A percentile compares a stretch with the other conserved stretches of the same genome.
Evolutionary conservation across 164 flowering plant species (phyloP).

Genomic region (Annona squamosa): DNA sequence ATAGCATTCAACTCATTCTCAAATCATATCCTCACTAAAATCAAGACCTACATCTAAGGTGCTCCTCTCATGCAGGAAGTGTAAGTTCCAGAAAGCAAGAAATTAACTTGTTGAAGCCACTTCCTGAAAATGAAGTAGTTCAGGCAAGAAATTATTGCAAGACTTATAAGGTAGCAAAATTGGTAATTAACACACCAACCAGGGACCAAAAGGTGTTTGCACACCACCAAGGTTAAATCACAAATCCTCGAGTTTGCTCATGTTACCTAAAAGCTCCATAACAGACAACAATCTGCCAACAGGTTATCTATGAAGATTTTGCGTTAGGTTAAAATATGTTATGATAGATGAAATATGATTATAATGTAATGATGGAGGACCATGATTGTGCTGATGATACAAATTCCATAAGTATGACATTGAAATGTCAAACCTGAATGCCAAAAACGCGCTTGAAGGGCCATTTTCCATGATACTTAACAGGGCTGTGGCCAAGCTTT

Average conservation of each 20-base stretch:
- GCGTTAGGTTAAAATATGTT: no score
- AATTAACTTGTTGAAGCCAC: not conserved
- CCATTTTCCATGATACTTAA: slow-evolving; percentile 93
- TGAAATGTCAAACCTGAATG: slow-evolving; percentile 52
- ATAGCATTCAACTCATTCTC: no score
- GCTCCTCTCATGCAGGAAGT: not conserved
- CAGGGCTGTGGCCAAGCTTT: slow-evolving; percentile 48
- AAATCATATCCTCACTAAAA: no score
- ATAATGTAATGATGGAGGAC: no score
- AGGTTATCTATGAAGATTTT: no score
- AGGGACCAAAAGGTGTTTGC: not conserved
- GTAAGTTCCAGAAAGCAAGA: not conserved
- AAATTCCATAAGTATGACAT: not conserved
- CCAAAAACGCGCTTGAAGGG: slow-evolving; percentile 73
- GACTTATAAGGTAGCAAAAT: not conserved
- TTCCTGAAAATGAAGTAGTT: not conserved
- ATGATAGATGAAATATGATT: no score
- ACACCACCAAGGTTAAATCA: not conserved
- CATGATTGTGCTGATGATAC: not conserved
- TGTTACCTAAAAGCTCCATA: no score
- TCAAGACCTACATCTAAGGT: not conserved
- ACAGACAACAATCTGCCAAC: no score
- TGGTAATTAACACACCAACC: not conserved
- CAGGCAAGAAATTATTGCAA: no score
- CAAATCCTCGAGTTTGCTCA: not conserved